Evolutionary conservation across 73 alveolate species (phyloP), one percentile per base, ranked within the genome.

Genomic region (Effrenium voratum): DNA sequence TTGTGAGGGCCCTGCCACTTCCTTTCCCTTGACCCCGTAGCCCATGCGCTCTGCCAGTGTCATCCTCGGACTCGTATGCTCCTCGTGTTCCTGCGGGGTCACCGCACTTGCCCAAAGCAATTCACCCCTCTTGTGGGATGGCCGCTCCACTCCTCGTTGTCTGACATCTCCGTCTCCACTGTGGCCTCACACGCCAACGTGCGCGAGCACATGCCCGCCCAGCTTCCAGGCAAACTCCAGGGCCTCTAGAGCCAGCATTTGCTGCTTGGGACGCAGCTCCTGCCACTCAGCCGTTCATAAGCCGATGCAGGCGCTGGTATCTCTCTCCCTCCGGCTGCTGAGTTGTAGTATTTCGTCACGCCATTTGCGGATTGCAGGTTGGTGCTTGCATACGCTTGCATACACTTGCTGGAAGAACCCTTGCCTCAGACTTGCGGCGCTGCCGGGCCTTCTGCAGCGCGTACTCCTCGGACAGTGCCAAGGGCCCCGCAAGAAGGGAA

Each of bases 1-100:
- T 36, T 19, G 22, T 40, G 82, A 63, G 95, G 47, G 45, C 47
- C 38, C 36, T 24, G 46, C 95, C 28, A 68, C 46, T 38, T 87
- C 85, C 40, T 87, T 87, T 44, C 84, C 70, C 84, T 45, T 87
- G 22, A 87, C 95, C 26, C 95, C 95, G 45, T 87, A 87, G 84
- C 95, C 95, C 95, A 87, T 87, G 50, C 95, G 95, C 47, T 87
- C 95, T 0, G 95, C 95, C 84, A 87, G 70, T 46, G 95, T 87
- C 92, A 82, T 82, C 70, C 63, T 87, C 49, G 81, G 95, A 66
- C 45, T 68, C 32, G 82, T 83, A 46, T 59, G 85, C 45, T 38
- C 95, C 50, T 87, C 85, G 34, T 87, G 72, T 70, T 87, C 95
- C 92, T 82, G 30, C 41, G 79, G 40, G 43, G 40, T 3, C 77